Percentiles rank a stretch among this genome's conserved stretches.
Conservation (phyloP, 805 yeast species). For the Teunomyces pallodes region DNA sequence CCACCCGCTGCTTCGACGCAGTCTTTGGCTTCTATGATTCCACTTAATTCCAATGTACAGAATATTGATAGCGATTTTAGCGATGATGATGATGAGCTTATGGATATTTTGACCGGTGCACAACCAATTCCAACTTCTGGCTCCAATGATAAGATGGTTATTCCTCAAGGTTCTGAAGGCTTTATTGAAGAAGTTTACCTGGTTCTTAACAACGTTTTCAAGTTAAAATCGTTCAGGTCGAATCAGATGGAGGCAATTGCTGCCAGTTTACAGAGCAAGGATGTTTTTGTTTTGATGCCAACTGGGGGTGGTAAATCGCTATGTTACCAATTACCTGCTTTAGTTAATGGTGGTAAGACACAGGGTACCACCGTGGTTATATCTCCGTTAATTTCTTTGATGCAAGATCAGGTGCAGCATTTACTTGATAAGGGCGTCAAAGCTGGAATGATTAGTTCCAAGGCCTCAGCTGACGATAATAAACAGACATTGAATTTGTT, state of each 20-base stretch:
- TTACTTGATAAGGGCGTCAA: constrained; percentile 61
- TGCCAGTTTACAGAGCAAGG: constrained; percentile 72
- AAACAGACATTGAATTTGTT: constrained; percentile 60
- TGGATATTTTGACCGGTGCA: constrained; percentile 12
- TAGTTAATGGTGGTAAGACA: constrained; percentile 71
- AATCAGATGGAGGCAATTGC: constrained; percentile 87
- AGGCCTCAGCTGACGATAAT: constrained; percentile 61
- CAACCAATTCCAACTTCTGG: constrained; percentile 14
- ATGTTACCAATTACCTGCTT: constrained; percentile 93
- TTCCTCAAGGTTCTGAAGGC: constrained; percentile 29
- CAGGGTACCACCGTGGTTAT: constrained; percentile 86
- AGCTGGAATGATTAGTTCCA: constrained; percentile 89
- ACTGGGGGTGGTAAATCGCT: constrained; percentile 98
- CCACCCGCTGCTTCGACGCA: neutral
- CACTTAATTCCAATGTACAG: neutral
- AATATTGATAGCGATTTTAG: constrained; percentile 19
- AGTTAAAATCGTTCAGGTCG: constrained; percentile 64
- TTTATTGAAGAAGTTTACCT: constrained; percentile 72
- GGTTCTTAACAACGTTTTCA: constrained; percentile 58
- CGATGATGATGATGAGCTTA: constrained; percentile 34
- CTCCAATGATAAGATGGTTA: constrained; percentile 12
- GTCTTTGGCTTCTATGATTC: neutral
- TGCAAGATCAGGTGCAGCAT: constrained; percentile 96
- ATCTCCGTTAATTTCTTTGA: constrained; percentile 90
- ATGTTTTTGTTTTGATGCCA: constrained; percentile 95